Conservation (phyloP, 495 filamentous ascomycete genomes). For the Xylaria cubensis region DNA sequence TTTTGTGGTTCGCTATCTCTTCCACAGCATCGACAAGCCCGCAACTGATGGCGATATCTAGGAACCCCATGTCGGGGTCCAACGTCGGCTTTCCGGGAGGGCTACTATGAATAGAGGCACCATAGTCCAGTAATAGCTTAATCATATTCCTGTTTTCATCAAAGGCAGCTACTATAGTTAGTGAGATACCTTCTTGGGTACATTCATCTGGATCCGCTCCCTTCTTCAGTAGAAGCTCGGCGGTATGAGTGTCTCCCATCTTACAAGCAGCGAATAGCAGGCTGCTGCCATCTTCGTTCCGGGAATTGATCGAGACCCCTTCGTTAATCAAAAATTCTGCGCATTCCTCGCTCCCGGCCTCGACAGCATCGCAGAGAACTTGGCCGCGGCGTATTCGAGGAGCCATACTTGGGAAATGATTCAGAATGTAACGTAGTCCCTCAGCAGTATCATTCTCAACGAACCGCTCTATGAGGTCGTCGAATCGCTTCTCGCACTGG, state of each 20-base stretch:
- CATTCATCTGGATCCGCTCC: conserved; percentile 31
- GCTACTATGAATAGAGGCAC: conserved; percentile 27
- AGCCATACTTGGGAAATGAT: neutral
- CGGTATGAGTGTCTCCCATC: neutral
- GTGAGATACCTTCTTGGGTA: neutral
- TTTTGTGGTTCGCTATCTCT: conserved; percentile 12
- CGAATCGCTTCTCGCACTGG: neutral
- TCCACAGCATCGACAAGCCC: conserved; percentile 14
- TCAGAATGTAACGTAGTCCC: conserved; percentile 9
- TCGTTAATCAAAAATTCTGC: conserved; percentile 19
- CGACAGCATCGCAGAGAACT: neutral
- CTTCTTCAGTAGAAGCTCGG: conserved; percentile 8
- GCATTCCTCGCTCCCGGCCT: neutral
- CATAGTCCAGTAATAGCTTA: conserved; percentile 26
- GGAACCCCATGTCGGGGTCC: conserved; percentile 9
- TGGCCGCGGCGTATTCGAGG: neutral
- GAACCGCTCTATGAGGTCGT: neutral
- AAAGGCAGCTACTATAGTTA: conserved; percentile 4
- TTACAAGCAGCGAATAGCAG: conserved; percentile 29
- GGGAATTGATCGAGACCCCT: conserved; percentile 8
- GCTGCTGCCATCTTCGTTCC: conserved; percentile 1
- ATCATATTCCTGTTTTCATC: neutral
- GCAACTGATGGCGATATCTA: conserved; percentile 28
- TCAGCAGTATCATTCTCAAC: neutral
- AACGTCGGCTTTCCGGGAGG: neutral